Base-by-base conservation (phyloP, 192 early-diverging fungal genomes). In the Umbelopsis sp. region DNA sequence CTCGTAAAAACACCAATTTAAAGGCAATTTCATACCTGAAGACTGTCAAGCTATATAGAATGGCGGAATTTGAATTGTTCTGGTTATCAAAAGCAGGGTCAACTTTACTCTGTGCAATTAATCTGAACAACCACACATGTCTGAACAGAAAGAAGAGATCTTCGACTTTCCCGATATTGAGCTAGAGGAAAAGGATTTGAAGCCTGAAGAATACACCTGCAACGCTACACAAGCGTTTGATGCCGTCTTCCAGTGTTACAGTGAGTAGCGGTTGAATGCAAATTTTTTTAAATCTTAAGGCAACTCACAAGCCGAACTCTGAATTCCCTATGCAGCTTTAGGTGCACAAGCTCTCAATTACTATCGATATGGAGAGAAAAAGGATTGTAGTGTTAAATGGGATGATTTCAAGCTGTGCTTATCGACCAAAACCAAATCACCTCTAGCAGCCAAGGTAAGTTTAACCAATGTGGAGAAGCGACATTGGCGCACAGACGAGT, bases 351-450 rank as follows among this genome's bases (percentile, higher is more conserved):
- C 80, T 22, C 48, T 78, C n/a, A 76, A 84, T 50, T 84, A 84
- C 55, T 84, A 84, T 35, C 77, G 82, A 9, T 81, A 75, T 35
- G 82, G 82, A n/a, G 70, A 68, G 35, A 81, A 79, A 49, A 79
- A 67, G 66, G 77, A 81, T 53, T 84, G 82, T 51, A 71, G 64
- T 11, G 70, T 22, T 10, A 64, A 68, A 18, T 81, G 78, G 61
- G 82, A 84, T 20, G 77, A 84, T 37, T 74, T 84, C 41, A 84
- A 81, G 20, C 81, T 84, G 47, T 84, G 82, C 67, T 46, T 84
- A 27, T 73, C 64, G n/a, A 72, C 78, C 23, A 84, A 84, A 58
- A 78, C 82, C 3, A 84, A 81, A 52, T 71, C 82, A 2, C 72
- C 70, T 3, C 67, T 77, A 55, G 69, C 71, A 13, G 77, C 82